phyloP scores from a whole-genome alignment of 2,329 filamentous ascomycete genomes.

The Apiospora aurea region DNA sequence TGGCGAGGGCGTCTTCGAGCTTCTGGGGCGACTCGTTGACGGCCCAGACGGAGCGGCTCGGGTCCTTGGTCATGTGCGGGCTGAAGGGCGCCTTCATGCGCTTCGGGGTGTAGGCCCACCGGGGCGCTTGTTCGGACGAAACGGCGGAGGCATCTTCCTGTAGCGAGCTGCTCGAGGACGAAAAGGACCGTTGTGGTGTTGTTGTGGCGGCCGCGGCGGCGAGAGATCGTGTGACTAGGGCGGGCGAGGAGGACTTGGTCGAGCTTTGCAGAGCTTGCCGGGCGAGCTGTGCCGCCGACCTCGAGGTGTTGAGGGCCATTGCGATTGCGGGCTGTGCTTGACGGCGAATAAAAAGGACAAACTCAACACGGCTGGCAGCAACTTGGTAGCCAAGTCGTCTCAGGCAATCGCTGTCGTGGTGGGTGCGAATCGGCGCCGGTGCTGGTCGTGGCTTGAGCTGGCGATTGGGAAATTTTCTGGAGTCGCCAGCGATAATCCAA shows the following conservation, averaged over 20 bases:
- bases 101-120: slow-evolving; percentile 76
- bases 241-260: background rate
- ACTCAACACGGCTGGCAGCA: background rate
- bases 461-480: slow-evolving; percentile 30
- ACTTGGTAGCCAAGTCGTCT: background rate
- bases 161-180: slow-evolving; percentile 35
- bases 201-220: background rate
- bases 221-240: slow-evolving; percentile 24
- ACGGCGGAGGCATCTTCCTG: slow-evolving; percentile 25
- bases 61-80: slow-evolving; percentile 63
- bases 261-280: slow-evolving; percentile 39
- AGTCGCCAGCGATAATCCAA: slow-evolving; percentile 14
- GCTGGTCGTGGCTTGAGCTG: background rate
- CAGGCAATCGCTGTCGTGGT: background rate
- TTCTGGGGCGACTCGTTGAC: slow-evolving; percentile 79
- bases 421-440: slow-evolving; percentile 7
- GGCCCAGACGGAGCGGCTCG: slow-evolving; percentile 60
- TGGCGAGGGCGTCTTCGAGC: slow-evolving; percentile 80
- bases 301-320: slow-evolving; percentile 46
- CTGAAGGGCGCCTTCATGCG: slow-evolving; percentile 74
- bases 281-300: slow-evolving; percentile 42
- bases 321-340: background rate
- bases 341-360: background rate
- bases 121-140: slow-evolving; percentile 48
- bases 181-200: slow-evolving; percentile 30